These are phyloP conservation scores for Starmera caribaea DNA, from an alignment of 805 yeast species.

Conservation along the genomic window DNA sequence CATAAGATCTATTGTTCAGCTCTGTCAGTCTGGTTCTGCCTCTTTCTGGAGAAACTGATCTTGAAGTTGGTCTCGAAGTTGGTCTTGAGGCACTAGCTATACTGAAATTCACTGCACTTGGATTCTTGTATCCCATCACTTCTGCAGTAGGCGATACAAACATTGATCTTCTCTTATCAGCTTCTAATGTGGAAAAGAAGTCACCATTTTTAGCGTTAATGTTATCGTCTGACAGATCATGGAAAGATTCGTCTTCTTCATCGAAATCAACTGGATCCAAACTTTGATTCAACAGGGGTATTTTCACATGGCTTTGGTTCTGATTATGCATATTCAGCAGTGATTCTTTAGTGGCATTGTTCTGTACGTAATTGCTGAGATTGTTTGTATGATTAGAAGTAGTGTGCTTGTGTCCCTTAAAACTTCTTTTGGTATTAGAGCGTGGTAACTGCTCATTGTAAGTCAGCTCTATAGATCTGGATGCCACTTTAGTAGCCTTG, in stretches of 20 bases:
- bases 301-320: neutral
- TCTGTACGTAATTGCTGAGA: too few species aligned
- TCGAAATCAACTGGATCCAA: constrained; percentile 3
- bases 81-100: constrained; percentile 2
- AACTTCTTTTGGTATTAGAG: neutral
- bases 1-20: constrained; percentile 4
- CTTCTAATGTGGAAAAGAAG: constrained; percentile 13
- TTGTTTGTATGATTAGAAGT: too few species aligned
- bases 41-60: neutral
- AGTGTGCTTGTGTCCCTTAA: constrained; percentile 1
- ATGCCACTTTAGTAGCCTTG: constrained; percentile 42
- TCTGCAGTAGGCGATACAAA: constrained; percentile 79
- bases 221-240: constrained; percentile 9
- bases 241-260: neutral
- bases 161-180: constrained; percentile 28
- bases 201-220: constrained; percentile 4
- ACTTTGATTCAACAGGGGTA: neutral
- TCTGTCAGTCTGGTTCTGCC: neutral
- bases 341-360: constrained; percentile 8
- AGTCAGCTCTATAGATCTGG: constrained; percentile 25
- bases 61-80: constrained; percentile 4
- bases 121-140: constrained; percentile 38
- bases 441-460: too few species aligned
- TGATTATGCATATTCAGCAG: constrained; percentile 5
- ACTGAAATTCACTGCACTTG: constrained; percentile 22